Conservation (phyloP, 176 grass and related monocot species). For the Oryza brachyantha region DNA sequence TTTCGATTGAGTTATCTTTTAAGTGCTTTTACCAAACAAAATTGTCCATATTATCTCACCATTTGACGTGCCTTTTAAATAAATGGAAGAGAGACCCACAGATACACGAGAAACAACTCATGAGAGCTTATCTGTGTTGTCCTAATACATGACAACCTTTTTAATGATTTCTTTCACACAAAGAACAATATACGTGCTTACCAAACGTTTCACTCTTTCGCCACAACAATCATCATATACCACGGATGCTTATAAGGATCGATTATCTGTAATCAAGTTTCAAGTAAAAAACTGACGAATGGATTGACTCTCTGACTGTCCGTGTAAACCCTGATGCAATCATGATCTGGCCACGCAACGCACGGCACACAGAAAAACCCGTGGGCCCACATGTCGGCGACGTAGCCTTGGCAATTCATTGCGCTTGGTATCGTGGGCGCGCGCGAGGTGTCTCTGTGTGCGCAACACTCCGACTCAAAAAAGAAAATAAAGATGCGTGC, state of each 20-base stretch:
- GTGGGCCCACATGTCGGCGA: background rate
- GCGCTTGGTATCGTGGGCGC: conserved; percentile 24
- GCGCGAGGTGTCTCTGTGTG: conserved; percentile 30
- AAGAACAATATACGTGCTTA: background rate
- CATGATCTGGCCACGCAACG: background rate
- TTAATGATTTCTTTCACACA: background rate
- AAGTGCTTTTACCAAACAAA: too few species aligned
- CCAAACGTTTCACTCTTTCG: background rate
- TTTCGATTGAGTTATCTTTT: too few species aligned
- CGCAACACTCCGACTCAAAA: conserved; percentile 31
- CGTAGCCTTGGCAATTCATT: background rate
- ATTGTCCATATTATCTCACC: background rate
- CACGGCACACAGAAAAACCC: background rate
- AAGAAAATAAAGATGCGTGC: too few species aligned
- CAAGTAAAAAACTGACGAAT: background rate
- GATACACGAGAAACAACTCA: background rate
- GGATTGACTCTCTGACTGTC: background rate
- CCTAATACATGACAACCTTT: background rate
- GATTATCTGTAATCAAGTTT: background rate
- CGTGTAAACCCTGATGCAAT: background rate
- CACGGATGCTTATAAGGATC: background rate
- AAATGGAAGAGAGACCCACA: background rate
- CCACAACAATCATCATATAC: too few species aligned
- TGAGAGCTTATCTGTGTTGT: background rate
- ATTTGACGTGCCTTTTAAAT: background rate